phyloP scores from a whole-genome alignment of 257 asterid species.

The Solanum dulcamara region DNA sequence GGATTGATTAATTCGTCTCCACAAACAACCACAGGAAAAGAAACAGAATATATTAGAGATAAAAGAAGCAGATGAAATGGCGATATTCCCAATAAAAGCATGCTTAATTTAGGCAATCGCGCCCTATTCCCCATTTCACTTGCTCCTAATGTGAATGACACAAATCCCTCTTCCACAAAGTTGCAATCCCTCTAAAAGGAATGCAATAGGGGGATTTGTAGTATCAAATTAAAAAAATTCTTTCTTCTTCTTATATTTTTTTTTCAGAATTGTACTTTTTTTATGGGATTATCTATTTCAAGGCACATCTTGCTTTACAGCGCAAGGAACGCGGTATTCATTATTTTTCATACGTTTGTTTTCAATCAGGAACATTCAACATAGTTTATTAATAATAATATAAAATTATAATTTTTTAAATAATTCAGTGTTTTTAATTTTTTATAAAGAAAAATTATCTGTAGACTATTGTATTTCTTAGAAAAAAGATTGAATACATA shows the following conservation, averaged over 20 bases:
- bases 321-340: background rate
- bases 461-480: background rate
- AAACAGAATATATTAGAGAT: slow-evolving; percentile 7
- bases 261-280: background rate
- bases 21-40: slow-evolving; percentile 29
- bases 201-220: background rate
- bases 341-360: background rate
- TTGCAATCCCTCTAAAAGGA: background rate
- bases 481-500: too few species aligned
- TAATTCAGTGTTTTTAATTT: background rate
- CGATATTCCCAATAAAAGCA: background rate
- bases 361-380: background rate
- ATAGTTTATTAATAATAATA: background rate
- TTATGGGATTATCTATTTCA: background rate
- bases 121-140: background rate
- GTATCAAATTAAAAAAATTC: background rate
- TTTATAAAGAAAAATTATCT: background rate
- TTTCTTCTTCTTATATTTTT: background rate
- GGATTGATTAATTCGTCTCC: slow-evolving; percentile 17
- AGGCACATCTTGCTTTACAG: background rate
- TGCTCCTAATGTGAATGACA: background rate
- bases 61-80: slow-evolving; percentile 12
- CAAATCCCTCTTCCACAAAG: background rate
- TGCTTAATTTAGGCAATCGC: background rate
- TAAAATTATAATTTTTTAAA: background rate